Conservation (phyloP, 208 protist species). For the Willaertia magna region DNA sequence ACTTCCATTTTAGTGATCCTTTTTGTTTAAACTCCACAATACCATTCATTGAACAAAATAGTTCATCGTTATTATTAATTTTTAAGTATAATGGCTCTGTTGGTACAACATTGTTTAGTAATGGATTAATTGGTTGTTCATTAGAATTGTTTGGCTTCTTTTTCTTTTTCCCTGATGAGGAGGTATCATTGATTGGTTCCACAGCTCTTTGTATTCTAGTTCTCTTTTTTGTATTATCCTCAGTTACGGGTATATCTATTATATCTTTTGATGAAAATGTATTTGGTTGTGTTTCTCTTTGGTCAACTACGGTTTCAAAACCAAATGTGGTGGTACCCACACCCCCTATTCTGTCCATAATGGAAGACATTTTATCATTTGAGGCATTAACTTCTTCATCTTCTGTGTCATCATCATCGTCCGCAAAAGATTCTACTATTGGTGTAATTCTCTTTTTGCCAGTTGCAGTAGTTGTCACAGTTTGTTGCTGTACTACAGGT, state of each 20-base stretch:
- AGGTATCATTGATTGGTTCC: not conserved
- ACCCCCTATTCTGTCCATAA: not conserved
- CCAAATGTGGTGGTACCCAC: not conserved
- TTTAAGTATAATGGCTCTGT: not conserved
- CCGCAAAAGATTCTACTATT: not conserved
- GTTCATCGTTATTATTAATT: not conserved
- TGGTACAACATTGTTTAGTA: not conserved
- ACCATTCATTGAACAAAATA: not conserved
- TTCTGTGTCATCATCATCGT: not conserved
- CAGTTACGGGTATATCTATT: not conserved
- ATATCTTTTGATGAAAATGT: not conserved
- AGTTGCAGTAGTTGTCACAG: not conserved
- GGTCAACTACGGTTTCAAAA: not conserved
- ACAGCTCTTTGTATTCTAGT: not conserved
- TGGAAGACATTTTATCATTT: not conserved
- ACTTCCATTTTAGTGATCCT: not conserved
- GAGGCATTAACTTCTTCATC: not conserved
- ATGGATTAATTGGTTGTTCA: not conserved
- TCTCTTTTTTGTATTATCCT: not conserved
- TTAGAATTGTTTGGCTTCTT: not conserved
- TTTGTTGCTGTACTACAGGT: not conserved
- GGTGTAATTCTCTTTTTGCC: conserved; percentile 3
- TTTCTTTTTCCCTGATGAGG: not conserved
- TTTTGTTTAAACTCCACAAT: not conserved
- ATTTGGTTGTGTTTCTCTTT: not conserved